These are phyloP conservation scores for Lactarius indigo DNA, from an alignment of 768 basidiomycete species.

Conservation along the genomic window DNA sequence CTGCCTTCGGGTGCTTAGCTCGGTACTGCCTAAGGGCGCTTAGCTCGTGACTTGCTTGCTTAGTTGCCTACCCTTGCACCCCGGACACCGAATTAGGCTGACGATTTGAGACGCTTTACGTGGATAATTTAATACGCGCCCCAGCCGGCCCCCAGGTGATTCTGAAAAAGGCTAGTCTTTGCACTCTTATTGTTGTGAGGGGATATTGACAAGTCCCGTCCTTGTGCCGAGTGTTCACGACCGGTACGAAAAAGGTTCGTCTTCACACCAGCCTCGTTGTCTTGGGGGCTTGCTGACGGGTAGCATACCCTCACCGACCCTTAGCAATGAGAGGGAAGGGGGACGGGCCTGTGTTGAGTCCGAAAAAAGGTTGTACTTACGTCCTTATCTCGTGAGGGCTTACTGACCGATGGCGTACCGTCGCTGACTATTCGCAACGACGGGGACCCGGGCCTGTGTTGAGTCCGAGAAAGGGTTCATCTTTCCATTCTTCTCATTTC, in stretches of 20 bases:
- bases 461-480: neutral
- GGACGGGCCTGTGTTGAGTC: no score
- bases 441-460: neutral
- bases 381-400: neutral
- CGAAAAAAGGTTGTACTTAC: neutral
- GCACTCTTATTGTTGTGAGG: neutral
- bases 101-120: neutral
- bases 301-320: neutral
- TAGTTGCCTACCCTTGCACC: neutral
- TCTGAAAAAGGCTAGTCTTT: conserved; percentile 5
- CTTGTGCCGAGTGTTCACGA: neutral
- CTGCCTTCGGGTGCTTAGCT: conserved; percentile 9
- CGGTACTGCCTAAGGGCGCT: neutral
- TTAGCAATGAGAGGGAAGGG: neutral
- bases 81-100: neutral
- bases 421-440: neutral
- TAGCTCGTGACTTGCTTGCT: neutral
- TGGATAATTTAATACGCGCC: neutral
- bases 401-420: neutral
- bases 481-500: no score
- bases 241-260: neutral
- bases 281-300: neutral
- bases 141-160: neutral
- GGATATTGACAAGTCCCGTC: neutral
- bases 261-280: no score